Evolutionary conservation across 2,329 filamentous ascomycete genomes (phyloP).

Genomic region (Catunica adiposa): DNA sequence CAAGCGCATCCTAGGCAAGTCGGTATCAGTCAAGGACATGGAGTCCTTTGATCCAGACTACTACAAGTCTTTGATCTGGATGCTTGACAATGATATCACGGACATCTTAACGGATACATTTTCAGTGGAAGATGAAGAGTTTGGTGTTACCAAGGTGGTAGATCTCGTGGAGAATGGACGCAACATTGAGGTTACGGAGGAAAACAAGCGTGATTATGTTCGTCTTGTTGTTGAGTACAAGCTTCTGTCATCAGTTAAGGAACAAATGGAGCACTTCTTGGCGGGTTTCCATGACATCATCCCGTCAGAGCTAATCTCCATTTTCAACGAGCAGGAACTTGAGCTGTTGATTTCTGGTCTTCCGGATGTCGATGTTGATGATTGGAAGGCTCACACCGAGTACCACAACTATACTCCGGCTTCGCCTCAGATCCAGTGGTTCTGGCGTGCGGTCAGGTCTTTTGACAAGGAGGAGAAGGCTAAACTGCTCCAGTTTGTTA

Average conservation of each 20-base stretch:
- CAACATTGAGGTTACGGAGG: constrained; percentile 85
- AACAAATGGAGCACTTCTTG: constrained; percentile 86
- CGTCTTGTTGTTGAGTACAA: constrained; percentile 88
- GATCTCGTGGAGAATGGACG: constrained; percentile 78
- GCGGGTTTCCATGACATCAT: constrained; percentile 98
- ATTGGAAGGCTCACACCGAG: constrained; percentile 98
- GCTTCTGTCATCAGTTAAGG: constrained; percentile 76
- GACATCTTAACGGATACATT: constrained; percentile 96
- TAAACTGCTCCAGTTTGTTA: constrained; percentile 94
- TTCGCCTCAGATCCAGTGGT: constrained; percentile 96
- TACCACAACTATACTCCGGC: constrained; percentile 95
- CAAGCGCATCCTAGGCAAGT: constrained; percentile 88
- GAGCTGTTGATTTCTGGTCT: constrained; percentile 92
- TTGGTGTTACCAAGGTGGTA: constrained; percentile 73
- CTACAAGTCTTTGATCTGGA: constrained; percentile 97
- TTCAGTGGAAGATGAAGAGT: constrained; percentile 82
- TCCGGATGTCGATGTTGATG: constrained; percentile 92
- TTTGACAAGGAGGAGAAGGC: constrained; percentile 98
- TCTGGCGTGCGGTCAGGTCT: constrained; percentile 92
- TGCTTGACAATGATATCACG: constrained; percentile 95
- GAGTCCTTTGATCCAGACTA: constrained; percentile 96
- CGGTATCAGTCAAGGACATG: constrained; percentile 97
- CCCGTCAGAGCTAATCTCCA: constrained; percentile 79
- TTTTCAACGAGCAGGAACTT: constrained; percentile 97
- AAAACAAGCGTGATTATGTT: constrained; percentile 98